Conservation (phyloP, 2,329 filamentous ascomycete genomes). For the Stachybotrys chartarum region DNA sequence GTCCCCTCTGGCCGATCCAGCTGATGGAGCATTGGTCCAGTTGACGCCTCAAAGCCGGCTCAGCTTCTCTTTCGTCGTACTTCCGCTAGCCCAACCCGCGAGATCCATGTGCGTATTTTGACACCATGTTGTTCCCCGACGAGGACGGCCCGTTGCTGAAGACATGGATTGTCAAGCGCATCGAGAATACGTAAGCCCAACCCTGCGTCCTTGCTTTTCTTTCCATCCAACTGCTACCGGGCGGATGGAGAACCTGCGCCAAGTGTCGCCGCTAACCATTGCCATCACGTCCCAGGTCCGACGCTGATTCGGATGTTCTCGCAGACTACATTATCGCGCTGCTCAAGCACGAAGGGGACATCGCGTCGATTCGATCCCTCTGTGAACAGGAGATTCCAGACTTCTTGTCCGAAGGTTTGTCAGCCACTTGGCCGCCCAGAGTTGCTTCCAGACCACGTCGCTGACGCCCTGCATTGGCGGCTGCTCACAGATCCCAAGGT, state of each 20-base stretch:
- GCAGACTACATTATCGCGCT: constrained; percentile 80
- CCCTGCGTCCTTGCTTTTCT: not conserved
- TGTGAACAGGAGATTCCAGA: constrained; percentile 68
- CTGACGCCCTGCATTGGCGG: constrained; percentile 3
- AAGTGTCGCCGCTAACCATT: not conserved
- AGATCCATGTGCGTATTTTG: not conserved
- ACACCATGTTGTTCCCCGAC: constrained; percentile 54
- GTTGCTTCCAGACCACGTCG: not conserved
- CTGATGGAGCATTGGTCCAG: not conserved
- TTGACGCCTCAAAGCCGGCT: not conserved
- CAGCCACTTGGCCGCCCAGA: not conserved
- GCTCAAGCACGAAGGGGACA: constrained; percentile 60
- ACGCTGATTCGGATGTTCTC: constrained; percentile 74
- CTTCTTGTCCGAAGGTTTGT: constrained; percentile 59
- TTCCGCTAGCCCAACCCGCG: not conserved
- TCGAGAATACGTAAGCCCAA: constrained; percentile 57
- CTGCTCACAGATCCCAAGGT: constrained; percentile 22
- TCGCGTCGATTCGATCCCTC: constrained; percentile 55
- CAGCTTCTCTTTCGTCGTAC: not conserved
- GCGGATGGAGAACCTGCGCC: constrained; percentile 3
- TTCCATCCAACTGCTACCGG: not conserved
- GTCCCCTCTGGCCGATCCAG: not conserved
- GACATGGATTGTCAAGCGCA: constrained; percentile 69
- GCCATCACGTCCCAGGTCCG: constrained; percentile 45
- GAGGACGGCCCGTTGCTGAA: constrained; percentile 59